A percentile compares a stretch with the other conserved stretches of the same genome.
Conservation (phyloP, 2,329 filamentous ascomycete species). For the Colletotrichum incanum region DNA sequence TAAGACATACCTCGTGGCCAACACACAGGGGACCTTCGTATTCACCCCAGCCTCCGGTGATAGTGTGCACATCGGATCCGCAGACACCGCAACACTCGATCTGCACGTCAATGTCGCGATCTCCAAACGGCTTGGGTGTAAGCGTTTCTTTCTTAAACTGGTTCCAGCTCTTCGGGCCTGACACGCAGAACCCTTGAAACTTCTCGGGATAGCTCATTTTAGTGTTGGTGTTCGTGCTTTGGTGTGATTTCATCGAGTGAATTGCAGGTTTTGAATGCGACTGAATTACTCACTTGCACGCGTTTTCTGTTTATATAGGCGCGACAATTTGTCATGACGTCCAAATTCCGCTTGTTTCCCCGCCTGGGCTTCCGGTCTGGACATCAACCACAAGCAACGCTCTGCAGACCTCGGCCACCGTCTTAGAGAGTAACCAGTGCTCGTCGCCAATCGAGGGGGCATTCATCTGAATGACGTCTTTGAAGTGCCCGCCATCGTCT, state of each 20-base stretch:
- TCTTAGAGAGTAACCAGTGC: background rate
- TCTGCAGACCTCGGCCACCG: background rate
- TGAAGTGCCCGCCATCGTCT: slow-evolving; percentile 13
- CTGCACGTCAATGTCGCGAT: slow-evolving; percentile 72
- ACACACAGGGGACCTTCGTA: slow-evolving; percentile 65
- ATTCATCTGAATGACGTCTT: slow-evolving; percentile 36
- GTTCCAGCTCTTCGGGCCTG: slow-evolving; percentile 60
- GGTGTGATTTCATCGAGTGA: background rate
- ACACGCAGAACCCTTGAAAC: slow-evolving; percentile 61
- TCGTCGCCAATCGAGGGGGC: background rate
- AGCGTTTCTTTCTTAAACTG: slow-evolving; percentile 56
- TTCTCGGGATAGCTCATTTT: slow-evolving; percentile 63
- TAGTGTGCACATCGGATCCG: slow-evolving; percentile 73
- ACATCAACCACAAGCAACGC: background rate
- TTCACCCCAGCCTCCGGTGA: slow-evolving; percentile 71
- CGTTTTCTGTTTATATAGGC: slow-evolving; percentile 8
- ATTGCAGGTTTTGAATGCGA: too few species aligned
- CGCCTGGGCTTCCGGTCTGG: background rate
- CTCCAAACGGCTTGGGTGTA: slow-evolving; percentile 56
- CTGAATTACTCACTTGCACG: background rate
- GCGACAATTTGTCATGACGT: slow-evolving; percentile 21
- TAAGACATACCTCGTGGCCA: slow-evolving; percentile 64
- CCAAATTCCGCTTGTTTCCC: background rate
- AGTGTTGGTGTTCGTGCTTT: background rate
- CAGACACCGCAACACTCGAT: slow-evolving; percentile 79